These are phyloP conservation scores for Albophoma yamanashiensis DNA, from an alignment of 2,329 filamentous ascomycete genomes.

Conservation along the genomic window DNA sequence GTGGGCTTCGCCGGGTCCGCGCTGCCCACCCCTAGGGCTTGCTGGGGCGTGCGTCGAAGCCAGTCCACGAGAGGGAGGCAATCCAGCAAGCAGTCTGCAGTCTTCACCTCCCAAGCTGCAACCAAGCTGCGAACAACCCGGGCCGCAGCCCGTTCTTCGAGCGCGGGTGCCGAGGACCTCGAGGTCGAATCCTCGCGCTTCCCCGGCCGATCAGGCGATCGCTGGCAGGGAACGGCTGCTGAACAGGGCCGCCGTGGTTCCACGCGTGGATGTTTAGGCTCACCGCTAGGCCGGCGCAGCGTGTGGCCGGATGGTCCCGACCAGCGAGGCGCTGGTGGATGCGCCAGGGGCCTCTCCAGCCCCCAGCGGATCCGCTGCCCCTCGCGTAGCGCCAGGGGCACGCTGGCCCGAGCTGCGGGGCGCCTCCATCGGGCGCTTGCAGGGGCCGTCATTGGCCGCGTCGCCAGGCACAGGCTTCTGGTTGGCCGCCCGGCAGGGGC, in stretches of 20 bases:
- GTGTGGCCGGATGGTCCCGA: background rate
- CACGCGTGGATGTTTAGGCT: background rate
- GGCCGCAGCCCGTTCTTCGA: too few species aligned
- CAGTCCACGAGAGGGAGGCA: too few species aligned
- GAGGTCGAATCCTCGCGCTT: too few species aligned
- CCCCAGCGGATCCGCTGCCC: background rate
- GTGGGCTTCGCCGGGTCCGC: too few species aligned
- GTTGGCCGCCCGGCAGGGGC: constrained; percentile 2
- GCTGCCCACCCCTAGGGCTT: too few species aligned
- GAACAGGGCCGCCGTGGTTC: background rate
- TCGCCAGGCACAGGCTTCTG: constrained; percentile 7
- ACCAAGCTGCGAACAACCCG: too few species aligned
- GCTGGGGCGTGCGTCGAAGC: too few species aligned
- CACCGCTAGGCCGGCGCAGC: background rate
- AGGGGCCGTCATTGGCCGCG: constrained; percentile 4
- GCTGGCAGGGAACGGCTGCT: background rate
- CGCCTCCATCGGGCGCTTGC: background rate
- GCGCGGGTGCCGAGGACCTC: background rate
- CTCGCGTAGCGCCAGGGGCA: background rate
- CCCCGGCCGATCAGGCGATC: background rate
- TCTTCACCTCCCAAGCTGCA: too few species aligned
- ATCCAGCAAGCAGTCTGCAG: too few species aligned
- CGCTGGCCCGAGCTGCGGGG: background rate
- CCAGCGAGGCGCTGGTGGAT: background rate
- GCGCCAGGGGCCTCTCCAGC: too few species aligned